Evolutionary conservation across 2,329 filamentous ascomycete species (phyloP).

Genomic region (Coniella vitis): DNA sequence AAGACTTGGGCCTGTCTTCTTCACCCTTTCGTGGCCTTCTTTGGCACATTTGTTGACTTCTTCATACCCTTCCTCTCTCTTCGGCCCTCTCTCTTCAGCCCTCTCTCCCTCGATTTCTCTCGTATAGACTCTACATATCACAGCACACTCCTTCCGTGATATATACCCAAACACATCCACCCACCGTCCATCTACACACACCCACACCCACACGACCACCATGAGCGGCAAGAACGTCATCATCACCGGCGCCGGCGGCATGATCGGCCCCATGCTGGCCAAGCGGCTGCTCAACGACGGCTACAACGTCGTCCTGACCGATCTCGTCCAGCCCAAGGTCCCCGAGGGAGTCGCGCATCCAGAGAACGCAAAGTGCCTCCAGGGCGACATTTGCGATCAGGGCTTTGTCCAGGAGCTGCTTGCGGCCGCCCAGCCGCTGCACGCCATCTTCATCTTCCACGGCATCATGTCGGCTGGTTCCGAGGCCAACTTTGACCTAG

Average conservation of each 20-base stretch:
- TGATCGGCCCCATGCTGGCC: conserved; percentile 31
- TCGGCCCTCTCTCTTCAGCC: too few species aligned
- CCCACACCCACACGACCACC: not conserved
- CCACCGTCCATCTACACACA: not conserved
- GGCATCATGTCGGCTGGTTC: conserved; percentile 61
- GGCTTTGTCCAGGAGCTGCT: conserved; percentile 34
- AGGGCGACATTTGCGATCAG: conserved; percentile 39
- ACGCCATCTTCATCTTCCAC: conserved; percentile 55
- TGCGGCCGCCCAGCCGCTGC: conserved; percentile 36
- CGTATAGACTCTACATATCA: too few species aligned
- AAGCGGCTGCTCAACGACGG: conserved; percentile 31
- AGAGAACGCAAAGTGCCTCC: conserved; percentile 41
- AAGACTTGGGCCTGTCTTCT: too few species aligned
- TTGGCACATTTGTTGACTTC: too few species aligned
- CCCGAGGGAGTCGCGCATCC: conserved; percentile 40
- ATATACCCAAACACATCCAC: not conserved
- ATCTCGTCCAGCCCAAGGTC: conserved; percentile 46
- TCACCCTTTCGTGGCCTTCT: too few species aligned
- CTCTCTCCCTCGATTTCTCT: too few species aligned
- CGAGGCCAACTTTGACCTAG: conserved; percentile 52
- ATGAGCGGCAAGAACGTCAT: conserved; percentile 21
- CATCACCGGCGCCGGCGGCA: conserved; percentile 29
- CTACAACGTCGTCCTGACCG: conserved; percentile 40
- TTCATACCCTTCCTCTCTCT: too few species aligned
- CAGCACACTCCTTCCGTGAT: too few species aligned